A percentile compares a stretch with the other conserved stretches of the same genome.
Evolutionary conservation across 345 rosid species (phyloP).

Genomic region (Heritiera littoralis): DNA sequence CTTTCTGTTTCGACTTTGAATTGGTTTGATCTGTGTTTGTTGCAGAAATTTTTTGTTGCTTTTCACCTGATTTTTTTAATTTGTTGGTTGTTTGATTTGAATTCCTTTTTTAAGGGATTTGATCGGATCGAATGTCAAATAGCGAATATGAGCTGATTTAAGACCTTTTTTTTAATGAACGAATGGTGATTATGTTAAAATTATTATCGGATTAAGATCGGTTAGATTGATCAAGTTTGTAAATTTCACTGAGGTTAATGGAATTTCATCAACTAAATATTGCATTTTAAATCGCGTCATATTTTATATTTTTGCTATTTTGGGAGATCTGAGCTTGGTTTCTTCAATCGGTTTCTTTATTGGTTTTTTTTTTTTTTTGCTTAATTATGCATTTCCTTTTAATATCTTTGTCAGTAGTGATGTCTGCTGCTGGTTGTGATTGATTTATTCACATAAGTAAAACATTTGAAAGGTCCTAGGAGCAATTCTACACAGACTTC

Average conservation of each 20-base stretch:
- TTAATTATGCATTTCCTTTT: neutral
- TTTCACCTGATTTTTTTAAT: neutral
- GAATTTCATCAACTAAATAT: neutral
- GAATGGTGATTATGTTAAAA: neutral
- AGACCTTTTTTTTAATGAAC: neutral
- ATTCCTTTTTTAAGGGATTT: neutral
- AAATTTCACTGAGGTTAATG: neutral
- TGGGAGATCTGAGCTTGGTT: neutral
- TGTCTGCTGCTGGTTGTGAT: neutral
- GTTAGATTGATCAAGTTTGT: neutral
- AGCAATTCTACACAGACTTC: neutral
- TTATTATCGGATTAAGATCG: conserved; percentile 7
- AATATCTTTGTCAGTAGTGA: neutral
- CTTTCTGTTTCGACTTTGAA: neutral
- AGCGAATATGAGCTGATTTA: conserved; percentile 5
- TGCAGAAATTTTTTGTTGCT: neutral
- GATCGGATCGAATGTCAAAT: neutral
- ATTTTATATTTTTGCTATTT: neutral
- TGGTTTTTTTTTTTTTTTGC: neutral
- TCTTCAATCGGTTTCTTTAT: neutral
- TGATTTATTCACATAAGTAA: neutral
- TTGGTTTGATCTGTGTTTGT: conserved; percentile 19
- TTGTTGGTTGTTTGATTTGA: conserved; percentile 5
- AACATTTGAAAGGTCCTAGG: neutral
- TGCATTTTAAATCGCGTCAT: neutral